Evolutionary conservation across 306 rosid species (phyloP).

Genomic region (Gleditsia sinensis): DNA sequence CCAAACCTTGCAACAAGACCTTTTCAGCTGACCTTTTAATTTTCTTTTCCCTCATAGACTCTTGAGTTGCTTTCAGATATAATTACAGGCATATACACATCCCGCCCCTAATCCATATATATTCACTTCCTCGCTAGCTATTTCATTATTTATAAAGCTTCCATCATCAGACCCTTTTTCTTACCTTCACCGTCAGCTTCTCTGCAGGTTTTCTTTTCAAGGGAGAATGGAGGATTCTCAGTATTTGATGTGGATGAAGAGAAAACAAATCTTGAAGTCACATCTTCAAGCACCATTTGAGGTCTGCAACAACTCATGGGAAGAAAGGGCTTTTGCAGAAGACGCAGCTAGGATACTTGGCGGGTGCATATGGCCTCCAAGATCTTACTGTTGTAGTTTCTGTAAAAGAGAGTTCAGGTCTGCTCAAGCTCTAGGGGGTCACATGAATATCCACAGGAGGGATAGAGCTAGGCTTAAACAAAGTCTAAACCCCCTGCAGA

Average conservation of each 20-base stretch:
- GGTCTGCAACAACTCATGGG: constrained; percentile 47
- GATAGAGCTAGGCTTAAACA: constrained; percentile 86
- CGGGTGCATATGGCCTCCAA: constrained; percentile 86
- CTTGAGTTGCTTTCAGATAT: constrained; percentile 45
- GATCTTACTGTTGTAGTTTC: constrained; percentile 80
- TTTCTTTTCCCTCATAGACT: constrained; percentile 44
- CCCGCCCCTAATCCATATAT: constrained; percentile 18
- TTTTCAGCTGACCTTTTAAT: constrained; percentile 38
- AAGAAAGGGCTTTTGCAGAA: constrained; percentile 87
- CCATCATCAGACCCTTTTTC: constrained; percentile 16
- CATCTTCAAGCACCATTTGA: constrained; percentile 40
- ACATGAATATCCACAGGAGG: constrained; percentile 93
- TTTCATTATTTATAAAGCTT: constrained; percentile 33
- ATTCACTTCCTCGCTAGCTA: constrained; percentile 29
- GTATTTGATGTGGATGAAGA: constrained; percentile 51
- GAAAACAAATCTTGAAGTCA: constrained; percentile 44
- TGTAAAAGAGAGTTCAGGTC: constrained; percentile 86
- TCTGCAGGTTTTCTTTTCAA: neutral
- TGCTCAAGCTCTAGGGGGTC: constrained; percentile 98
- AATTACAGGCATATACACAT: constrained; percentile 28
- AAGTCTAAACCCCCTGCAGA: constrained; percentile 35
- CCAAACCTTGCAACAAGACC: constrained; percentile 31
- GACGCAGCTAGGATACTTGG: constrained; percentile 60
- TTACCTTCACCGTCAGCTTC: constrained; percentile 1
- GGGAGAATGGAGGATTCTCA: constrained; percentile 45